Percentiles rank a stretch among this genome's conserved stretches.
phyloP scores from a whole-genome alignment of 306 rosid genomes.

The cucumber (Cucumis sativus) region Cucumber_9930_V3 NC_026659.2:14864001-14864500 shows the following conservation, averaged over 20 bases:
- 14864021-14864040: background rate
- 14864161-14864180: background rate
- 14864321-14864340: background rate
- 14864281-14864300: background rate
- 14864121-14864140: conserved; percentile 69
- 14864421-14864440: background rate
- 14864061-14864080: conserved; percentile 50
- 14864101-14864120: conserved; percentile 77
- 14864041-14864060: background rate
- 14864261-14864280: background rate
- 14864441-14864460: background rate
- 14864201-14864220: background rate
- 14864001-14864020: background rate
- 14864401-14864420: background rate
- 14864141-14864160: background rate
- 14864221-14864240: background rate
- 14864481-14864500: background rate
- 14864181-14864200: background rate
- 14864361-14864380: background rate
- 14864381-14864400: background rate
- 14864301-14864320: background rate
- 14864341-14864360: background rate
- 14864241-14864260: background rate
- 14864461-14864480: background rate
- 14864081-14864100: conserved; percentile 96